A percentile compares a stretch with the other conserved stretches of the same genome.
Evolutionary conservation across 805 yeast species (phyloP).

Genomic region (Clavispora vitiphila): DNA sequence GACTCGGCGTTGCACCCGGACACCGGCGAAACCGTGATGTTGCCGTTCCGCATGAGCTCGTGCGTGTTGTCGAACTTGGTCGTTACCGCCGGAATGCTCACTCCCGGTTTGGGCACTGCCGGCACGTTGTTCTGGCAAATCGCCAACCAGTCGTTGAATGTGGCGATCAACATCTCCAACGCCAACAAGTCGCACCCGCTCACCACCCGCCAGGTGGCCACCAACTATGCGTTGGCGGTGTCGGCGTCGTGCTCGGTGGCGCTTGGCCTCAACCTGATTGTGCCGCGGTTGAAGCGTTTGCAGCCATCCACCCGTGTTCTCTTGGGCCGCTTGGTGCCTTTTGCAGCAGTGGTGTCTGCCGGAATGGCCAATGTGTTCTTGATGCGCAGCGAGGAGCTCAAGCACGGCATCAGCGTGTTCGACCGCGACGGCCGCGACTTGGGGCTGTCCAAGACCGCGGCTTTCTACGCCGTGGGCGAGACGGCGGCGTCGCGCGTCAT

Average conservation of each 20-base stretch:
- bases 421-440: conserved; percentile 59
- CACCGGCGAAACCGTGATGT: conserved; percentile 84
- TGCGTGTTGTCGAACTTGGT: conserved; percentile 90
- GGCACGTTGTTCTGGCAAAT: conserved; percentile 98
- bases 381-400: conserved; percentile 93
- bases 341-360: conserved; percentile 97
- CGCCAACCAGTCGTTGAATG: conserved; percentile 94
- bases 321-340: conserved; percentile 86
- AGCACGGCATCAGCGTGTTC: conserved; percentile 72
- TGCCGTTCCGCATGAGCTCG: conserved; percentile 96
- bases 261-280: conserved; percentile 82
- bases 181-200: conserved; percentile 94
- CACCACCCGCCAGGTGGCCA: conserved; percentile 67
- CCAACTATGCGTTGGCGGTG: conserved; percentile 84
- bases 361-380: conserved; percentile 94
- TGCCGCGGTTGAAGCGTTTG: conserved; percentile 76
- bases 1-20: conserved; percentile 97
- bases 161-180: conserved; percentile 93
- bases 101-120: conserved; percentile 82
- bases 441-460: conserved; percentile 77
- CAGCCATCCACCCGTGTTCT: conserved; percentile 65
- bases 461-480: conserved; percentile 90
- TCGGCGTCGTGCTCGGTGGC: conserved; percentile 95
- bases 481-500: conserved; percentile 94
- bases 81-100: conserved; percentile 96